Base-by-base conservation (phyloP, 495 filamentous ascomycete genomes). In the Viridothelium virens region DNA sequence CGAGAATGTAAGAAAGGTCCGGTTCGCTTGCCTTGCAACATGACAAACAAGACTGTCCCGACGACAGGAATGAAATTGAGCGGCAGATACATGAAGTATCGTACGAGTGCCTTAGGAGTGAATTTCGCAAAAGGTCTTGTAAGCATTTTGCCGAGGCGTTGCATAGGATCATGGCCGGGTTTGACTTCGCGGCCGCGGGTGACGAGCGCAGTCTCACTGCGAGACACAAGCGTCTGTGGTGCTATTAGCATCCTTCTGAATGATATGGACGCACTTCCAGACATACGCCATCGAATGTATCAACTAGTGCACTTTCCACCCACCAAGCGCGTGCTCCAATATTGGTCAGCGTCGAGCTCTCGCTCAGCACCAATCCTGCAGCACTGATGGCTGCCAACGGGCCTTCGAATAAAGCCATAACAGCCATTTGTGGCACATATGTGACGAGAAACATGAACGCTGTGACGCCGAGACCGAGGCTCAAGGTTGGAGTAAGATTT, bases 1-100 rank as follows among this genome's bases (percentile, higher is more conserved):
- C 86, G 70, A 3, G 72, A 74, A 74, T 87, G 84, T 39, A 80
- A 78, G 1, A 61, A 72, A 1, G 84, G 85, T 0, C 86, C 86
- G 37, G 76, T 72, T 56, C 72, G 74, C 74, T 77, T 82, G 70
- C 91, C 93, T 75, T 95, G 88, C 38, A 94, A 68, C 14, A 89
- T 61, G 7, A 97, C 80, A 75, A 95, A 98, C 0, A 91, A 70
- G 12, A 86, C 77, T 2, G 93, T 92, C 2, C 94, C 94, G 25
- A 97, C 82, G 0, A 97, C 83, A 0, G 94, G 94, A 50, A 98
- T 89, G 66, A 96, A 87, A 75, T 96, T 97, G 62, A 97, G 80
- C 12, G 94, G 92, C n/a, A 97, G 78, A 70, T 91, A 89, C 70
- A 89, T 74, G 67, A 89, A 72, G 69, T 91, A 90, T 53, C 88